phyloP scores from a whole-genome alignment of 441 rosid genomes.

The Hura crepitans region DNA sequence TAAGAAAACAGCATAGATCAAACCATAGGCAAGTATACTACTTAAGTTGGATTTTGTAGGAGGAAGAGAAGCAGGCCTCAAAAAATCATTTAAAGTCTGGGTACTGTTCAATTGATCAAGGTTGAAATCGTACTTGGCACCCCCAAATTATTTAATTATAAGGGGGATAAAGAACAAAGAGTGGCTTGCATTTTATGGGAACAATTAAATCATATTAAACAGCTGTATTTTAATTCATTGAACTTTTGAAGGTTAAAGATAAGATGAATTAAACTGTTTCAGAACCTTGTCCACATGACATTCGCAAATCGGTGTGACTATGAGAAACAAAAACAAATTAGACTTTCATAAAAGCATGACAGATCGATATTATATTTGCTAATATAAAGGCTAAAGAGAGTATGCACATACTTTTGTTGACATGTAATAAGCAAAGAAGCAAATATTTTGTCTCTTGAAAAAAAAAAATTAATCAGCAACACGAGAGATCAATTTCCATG shows the following conservation, averaged over 20 bases:
- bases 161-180: too few species aligned
- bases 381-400: neutral
- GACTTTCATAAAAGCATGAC: too few species aligned
- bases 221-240: neutral
- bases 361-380: too few species aligned
- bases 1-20: neutral
- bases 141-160: too few species aligned
- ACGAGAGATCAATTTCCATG: neutral
- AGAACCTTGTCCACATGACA: too few species aligned
- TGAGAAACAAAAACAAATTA: too few species aligned
- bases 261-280: neutral
- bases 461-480: neutral
- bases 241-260: neutral
- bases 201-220: neutral
- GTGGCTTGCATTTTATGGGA: neutral
- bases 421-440: neutral
- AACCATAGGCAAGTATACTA: neutral
- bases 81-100: neutral
- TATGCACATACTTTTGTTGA: neutral
- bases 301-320: too few species aligned
- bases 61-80: neutral
- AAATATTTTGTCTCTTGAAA: too few species aligned
- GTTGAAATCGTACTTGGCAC: too few species aligned
- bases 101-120: too few species aligned
- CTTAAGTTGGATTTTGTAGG: neutral